Percentiles rank a stretch among this genome's conserved stretches.
Conservation (phyloP, 2,329 filamentous ascomycete genomes). For the Penicillium brevicompactum region DNA sequence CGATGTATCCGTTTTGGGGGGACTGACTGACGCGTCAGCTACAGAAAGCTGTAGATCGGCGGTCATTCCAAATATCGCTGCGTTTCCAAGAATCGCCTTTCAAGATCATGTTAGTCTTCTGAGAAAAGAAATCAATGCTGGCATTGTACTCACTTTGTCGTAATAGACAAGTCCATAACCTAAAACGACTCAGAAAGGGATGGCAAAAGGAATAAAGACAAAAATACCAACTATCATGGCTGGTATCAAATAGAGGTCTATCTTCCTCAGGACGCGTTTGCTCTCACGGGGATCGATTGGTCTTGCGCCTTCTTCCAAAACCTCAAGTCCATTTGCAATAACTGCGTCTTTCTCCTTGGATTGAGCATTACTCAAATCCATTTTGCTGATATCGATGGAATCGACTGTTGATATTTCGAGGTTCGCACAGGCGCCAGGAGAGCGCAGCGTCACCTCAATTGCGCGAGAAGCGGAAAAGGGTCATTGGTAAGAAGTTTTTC, state of each 20-base stretch:
- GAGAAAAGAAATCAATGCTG: background rate
- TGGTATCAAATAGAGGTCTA: slow-evolving; percentile 1
- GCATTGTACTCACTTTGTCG: background rate
- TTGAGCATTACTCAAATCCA: background rate
- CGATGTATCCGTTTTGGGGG: background rate
- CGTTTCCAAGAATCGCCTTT: slow-evolving; percentile 3
- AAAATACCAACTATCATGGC: slow-evolving; percentile 1
- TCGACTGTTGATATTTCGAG: too few relatives aligned
- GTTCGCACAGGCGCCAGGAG: too few relatives aligned
- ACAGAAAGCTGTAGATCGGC: slow-evolving; percentile 2
- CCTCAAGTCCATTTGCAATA: background rate
- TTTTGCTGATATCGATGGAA: background rate
- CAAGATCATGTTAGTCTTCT: background rate
- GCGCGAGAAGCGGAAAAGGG: too few relatives aligned
- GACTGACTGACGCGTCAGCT: background rate
- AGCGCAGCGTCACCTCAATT: too few relatives aligned
- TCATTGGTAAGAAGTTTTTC: background rate
- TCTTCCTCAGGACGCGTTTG: background rate
- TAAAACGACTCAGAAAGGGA: background rate
- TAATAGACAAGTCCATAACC: background rate
- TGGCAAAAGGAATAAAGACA: background rate
- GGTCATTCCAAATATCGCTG: slow-evolving; percentile 3
- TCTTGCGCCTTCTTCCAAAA: background rate
- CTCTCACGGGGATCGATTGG: background rate
- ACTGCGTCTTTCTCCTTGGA: background rate